These are phyloP conservation scores for Leccinum obscurum DNA, from an alignment of 768 basidiomycete species.

Conservation along the genomic window DNA sequence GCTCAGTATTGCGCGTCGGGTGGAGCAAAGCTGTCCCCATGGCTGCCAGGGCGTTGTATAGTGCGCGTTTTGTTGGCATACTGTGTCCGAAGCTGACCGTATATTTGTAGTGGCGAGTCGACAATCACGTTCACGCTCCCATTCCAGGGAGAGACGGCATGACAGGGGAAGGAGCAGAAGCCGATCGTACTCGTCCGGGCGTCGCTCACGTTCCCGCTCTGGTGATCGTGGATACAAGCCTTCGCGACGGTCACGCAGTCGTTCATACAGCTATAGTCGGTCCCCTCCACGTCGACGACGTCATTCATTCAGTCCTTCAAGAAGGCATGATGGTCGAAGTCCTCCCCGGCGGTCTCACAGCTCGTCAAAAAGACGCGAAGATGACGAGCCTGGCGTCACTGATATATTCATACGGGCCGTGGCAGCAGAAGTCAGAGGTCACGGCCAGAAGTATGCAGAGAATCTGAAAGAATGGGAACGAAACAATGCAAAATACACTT, in stretches of 20 bases:
- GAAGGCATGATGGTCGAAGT: conserved; percentile 45
- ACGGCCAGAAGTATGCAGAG: conserved; percentile 75
- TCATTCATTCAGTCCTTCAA: conserved; percentile 53
- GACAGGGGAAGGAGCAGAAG: conserved; percentile 27
- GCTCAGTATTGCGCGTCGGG: conserved; percentile 80
- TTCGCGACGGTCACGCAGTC: conserved; percentile 27
- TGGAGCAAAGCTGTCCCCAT: conserved; percentile 98
- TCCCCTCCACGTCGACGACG: conserved; percentile 40
- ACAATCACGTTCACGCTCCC: conserved; percentile 35
- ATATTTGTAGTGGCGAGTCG: conserved; percentile 21
- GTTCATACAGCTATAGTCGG: conserved; percentile 35
- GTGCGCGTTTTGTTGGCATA: conserved; percentile 41
- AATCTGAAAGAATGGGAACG: conserved; percentile 73
- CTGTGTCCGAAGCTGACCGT: neutral
- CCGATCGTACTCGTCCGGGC: conserved; percentile 25
- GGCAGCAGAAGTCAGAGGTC: conserved; percentile 79
- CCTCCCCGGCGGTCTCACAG: conserved; percentile 43
- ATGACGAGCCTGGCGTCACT: conserved; percentile 60
- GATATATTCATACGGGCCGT: conserved; percentile 87
- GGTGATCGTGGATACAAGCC: conserved; percentile 28
- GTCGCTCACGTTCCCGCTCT: conserved; percentile 35
- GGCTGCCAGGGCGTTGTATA: conserved; percentile 75
- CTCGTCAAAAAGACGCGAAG: conserved; percentile 40
- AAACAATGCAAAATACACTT: conserved; percentile 79
- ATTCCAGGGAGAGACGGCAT: conserved; percentile 32